Conservation (phyloP, 805 yeast genomes). For the Komagataella pseudopastoris region DNA sequence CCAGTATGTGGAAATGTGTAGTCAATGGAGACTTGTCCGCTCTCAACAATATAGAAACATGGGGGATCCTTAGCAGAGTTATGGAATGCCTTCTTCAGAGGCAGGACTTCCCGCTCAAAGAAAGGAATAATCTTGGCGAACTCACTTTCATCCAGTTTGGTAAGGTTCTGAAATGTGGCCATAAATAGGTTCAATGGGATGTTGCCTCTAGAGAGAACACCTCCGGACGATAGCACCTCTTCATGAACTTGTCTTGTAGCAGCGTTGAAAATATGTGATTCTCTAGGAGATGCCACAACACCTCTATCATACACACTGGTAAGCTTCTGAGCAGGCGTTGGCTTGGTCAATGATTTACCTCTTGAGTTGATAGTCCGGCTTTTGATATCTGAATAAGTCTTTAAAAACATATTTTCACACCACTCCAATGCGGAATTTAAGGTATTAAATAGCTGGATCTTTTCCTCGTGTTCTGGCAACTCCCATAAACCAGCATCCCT, state of each 20-base stretch:
- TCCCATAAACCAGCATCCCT: slow-evolving; percentile 76
- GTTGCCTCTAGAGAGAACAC: neutral
- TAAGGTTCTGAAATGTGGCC: slow-evolving; percentile 51
- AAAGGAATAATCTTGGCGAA: slow-evolving; percentile 55
- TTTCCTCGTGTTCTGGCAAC: slow-evolving; percentile 26
- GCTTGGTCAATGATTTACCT: neutral
- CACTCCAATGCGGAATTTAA: slow-evolving; percentile 86
- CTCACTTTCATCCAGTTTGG: slow-evolving; percentile 33
- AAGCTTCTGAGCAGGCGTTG: neutral
- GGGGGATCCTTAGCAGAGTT: slow-evolving; percentile 32
- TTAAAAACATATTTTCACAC: slow-evolving; percentile 87
- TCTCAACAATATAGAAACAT: slow-evolving; percentile 37
- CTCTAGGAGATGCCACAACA: slow-evolving; percentile 29
- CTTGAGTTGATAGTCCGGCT: neutral
- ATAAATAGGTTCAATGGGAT: slow-evolving; percentile 36
- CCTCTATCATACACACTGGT: neutral
- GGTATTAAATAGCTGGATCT: slow-evolving; percentile 56
- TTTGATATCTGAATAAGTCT: slow-evolving; percentile 34
- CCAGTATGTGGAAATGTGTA: slow-evolving; percentile 24
- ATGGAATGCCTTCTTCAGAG: slow-evolving; percentile 30
- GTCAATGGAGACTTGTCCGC: slow-evolving; percentile 38
- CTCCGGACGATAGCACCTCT: slow-evolving; percentile 15
- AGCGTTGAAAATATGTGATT: slow-evolving; percentile 36
- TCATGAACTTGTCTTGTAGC: slow-evolving; percentile 31
- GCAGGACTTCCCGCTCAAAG: slow-evolving; percentile 35